A percentile compares a stretch with the other conserved stretches of the same genome.
phyloP scores from a whole-genome alignment of 106 monocot genomes.

The Apostasia ramifera region DNA sequence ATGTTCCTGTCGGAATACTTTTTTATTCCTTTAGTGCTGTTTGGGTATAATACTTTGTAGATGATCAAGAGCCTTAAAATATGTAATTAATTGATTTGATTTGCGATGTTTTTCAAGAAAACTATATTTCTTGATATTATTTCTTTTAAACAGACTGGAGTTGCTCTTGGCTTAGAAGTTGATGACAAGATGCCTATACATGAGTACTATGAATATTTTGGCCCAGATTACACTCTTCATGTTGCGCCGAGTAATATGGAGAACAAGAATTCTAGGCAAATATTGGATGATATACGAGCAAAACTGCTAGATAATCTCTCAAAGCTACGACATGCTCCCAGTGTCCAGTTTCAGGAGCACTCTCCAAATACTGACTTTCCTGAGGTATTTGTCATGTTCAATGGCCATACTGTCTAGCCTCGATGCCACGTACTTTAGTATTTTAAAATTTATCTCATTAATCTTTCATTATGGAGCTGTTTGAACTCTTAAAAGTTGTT shows the following conservation, averaged over 20 bases:
- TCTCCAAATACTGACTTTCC: constrained; percentile 56
- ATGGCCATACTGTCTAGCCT: too few relatives aligned
- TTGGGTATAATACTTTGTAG: too few relatives aligned
- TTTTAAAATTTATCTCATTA: too few relatives aligned
- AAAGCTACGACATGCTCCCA: constrained; percentile 55
- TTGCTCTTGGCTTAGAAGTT: constrained; percentile 61
- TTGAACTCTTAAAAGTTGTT: too few relatives aligned
- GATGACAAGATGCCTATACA: constrained; percentile 68
- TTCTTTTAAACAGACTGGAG: constrained; percentile 41
- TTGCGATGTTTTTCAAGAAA: too few relatives aligned
- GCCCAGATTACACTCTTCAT: constrained; percentile 73
- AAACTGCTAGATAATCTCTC: constrained; percentile 55
- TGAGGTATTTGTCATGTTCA: constrained; percentile 27
- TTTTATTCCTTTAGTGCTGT: too few relatives aligned
- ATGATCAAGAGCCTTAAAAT: too few relatives aligned
- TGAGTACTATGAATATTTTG: constrained; percentile 72
- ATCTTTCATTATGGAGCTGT: too few relatives aligned
- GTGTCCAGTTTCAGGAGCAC: constrained; percentile 65
- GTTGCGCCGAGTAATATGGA: constrained; percentile 78
- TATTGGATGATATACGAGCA: constrained; percentile 44
- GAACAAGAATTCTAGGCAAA: constrained; percentile 49
- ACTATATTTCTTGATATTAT: neutral
- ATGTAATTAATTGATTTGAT: too few relatives aligned
- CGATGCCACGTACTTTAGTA: too few relatives aligned
- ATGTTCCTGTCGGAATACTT: too few relatives aligned